Conservation (phyloP, 352 stramenopile species). For the Phytopythium boreale region DNA sequence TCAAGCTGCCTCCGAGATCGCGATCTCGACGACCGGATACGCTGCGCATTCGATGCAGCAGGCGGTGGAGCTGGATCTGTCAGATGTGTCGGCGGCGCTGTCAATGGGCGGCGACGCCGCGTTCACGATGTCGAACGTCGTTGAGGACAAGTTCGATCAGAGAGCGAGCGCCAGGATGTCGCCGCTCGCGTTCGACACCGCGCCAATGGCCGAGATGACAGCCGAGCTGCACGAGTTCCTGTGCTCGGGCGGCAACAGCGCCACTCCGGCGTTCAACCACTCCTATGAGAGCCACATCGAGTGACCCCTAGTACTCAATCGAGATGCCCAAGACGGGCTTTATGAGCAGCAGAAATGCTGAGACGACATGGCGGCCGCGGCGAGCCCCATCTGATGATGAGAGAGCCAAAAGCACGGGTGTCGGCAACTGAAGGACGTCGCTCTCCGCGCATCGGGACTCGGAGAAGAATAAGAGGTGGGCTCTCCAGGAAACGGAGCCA, state of each 20-base stretch:
- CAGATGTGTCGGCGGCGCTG: not conserved
- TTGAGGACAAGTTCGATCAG: not conserved
- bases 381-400: not conserved
- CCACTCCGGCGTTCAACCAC: not conserved
- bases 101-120: not conserved
- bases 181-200: not conserved
- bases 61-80: not conserved
- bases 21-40: not conserved
- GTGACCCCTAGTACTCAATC: not conserved
- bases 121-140: not conserved
- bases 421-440: not conserved
- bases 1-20: not conserved
- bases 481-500: not conserved
- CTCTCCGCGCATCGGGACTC: slow-evolving; percentile 3
- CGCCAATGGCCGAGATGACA: not conserved
- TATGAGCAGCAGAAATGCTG: not conserved
- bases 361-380: not conserved
- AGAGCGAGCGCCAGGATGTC: not conserved
- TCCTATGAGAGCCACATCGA: not conserved
- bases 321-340: not conserved
- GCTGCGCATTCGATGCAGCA: not conserved
- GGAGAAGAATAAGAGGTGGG: not conserved
- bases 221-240: slow-evolving; percentile 1
- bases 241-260: not conserved
- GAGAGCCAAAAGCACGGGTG: not conserved